A percentile compares a stretch with the other conserved stretches of the same genome.
Evolutionary conservation across 1,139 yeast species (phyloP).

Genomic region (Hyphopichia buzzinii): DNA sequence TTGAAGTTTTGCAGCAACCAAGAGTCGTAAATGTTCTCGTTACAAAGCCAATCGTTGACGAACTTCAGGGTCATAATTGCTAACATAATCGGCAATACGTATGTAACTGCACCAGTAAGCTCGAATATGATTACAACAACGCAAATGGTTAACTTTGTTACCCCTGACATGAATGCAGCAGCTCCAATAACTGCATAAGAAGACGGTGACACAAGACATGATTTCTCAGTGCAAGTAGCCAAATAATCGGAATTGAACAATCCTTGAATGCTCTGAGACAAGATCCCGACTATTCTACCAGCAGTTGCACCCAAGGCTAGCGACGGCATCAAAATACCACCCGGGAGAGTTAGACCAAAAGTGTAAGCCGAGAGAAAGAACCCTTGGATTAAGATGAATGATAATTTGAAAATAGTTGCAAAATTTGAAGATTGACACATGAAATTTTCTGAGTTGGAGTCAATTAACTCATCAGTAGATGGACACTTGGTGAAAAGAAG

Average conservation of each 20-base stretch:
- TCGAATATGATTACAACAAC: conserved; percentile 59
- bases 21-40: conserved; percentile 49
- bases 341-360: conserved; percentile 67
- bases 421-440: conserved; percentile 34
- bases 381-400: conserved; percentile 51
- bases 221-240: conserved; percentile 49
- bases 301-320: conserved; percentile 67
- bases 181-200: conserved; percentile 64
- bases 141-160: conserved; percentile 54
- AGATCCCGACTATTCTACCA: conserved; percentile 67
- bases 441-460: conserved; percentile 27
- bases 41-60: conserved; percentile 46
- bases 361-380: conserved; percentile 59
- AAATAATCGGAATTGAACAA: conserved; percentile 38
- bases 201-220: conserved; percentile 56
- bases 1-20: conserved; percentile 33
- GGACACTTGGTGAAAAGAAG: conserved; percentile 67
- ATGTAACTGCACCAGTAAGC: conserved; percentile 58
- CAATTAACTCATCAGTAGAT: conserved; percentile 11
- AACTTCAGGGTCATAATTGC: conserved; percentile 54
- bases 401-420: conserved; percentile 33
- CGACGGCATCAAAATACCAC: conserved; percentile 75
- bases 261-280: conserved; percentile 51
- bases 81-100: conserved; percentile 59
- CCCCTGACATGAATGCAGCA: conserved; percentile 56